Evolutionary conservation across 495 filamentous ascomycete species (phyloP), one percentile per base, ranked within the genome.

Genomic region (Penicillium subrubescens): DNA sequence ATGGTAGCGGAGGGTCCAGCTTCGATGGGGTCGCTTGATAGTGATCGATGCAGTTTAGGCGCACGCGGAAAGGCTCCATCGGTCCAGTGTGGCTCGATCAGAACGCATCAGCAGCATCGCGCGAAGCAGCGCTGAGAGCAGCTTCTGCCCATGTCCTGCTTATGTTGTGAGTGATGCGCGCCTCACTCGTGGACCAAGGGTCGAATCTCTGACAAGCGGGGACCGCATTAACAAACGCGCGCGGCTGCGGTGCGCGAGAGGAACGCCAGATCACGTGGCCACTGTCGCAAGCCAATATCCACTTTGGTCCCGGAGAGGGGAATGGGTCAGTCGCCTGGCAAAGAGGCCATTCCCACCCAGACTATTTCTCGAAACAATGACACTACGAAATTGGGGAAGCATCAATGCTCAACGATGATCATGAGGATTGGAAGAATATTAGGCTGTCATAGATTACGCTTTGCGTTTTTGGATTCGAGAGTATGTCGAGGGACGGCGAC

Each of bases 31-130:
- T 80, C 41, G 87, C 82, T 74, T 96, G 93, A 74, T 98, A 99
- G 75, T 93, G 87, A 77, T 98, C 95, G 77, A 98, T 88, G 81
- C 92, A 96, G 75, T 98, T 96, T 66, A 99, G 84, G 62, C 93
- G 91, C 67, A 99, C 88, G 63, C 90, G 89, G 75, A 97, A 92
- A 54, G 83, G 77, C 64, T 90, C 89, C 89, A 87, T 86, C 57
- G 63, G 61, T 59, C 59, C 59, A 44, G 53, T 66, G 51, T 56
- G 52, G 44, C 59, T 73, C 62, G 59, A 66, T 56, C 48, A 64
- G 43, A 17, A 60, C 67, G 65, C 69, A 66, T 72, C 73, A 72
- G 61, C 69, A 59, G 74, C 72, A 74, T 75, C 57, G 59, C 71
- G 72, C 54, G 31, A 61, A 41, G 35, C 25, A 25, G 39, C 60